Conservation (phyloP, 1,284 basidiomycete genomes). For the Neotropicomus parvogracilis region DNA sequence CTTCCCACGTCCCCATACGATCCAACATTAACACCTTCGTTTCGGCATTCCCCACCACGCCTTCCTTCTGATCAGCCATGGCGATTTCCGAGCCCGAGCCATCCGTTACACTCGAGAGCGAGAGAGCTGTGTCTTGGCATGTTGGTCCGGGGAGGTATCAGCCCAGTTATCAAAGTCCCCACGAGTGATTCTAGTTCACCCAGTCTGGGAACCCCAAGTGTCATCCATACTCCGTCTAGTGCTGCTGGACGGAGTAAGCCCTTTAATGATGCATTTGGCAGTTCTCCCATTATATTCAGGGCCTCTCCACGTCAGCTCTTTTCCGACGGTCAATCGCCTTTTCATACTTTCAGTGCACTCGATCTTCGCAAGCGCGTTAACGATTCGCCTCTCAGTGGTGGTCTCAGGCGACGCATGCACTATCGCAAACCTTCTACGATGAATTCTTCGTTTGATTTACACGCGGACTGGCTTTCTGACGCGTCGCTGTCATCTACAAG, state of each 20-base stretch:
- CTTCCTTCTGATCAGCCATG: slow-evolving; percentile 71
- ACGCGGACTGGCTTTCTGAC: slow-evolving; percentile 45
- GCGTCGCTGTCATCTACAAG: slow-evolving; percentile 33
- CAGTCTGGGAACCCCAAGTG: slow-evolving; percentile 27
- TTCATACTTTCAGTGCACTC: slow-evolving; percentile 26
- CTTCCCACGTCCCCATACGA: slow-evolving; percentile 69
- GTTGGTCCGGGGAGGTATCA: slow-evolving; percentile 45
- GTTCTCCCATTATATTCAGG: slow-evolving; percentile 35
- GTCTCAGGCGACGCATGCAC: slow-evolving; percentile 29
- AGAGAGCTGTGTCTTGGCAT: slow-evolving; percentile 63
- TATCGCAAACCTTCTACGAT: slow-evolving; percentile 35
- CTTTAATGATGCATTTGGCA: slow-evolving; percentile 32
- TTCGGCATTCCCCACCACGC: slow-evolving; percentile 67
- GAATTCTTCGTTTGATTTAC: slow-evolving; percentile 40
- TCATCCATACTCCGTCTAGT: slow-evolving; percentile 31
- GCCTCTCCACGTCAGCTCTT: slow-evolving; percentile 40
- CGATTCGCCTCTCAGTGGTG: slow-evolving; percentile 32
- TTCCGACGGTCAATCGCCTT: slow-evolving; percentile 32
- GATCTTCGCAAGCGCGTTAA: slow-evolving; percentile 35
- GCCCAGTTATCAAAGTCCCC: slow-evolving; percentile 36
- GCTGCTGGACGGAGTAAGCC: slow-evolving; percentile 24
- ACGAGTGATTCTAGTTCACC: slow-evolving; percentile 32
- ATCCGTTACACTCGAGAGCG: slow-evolving; percentile 59
- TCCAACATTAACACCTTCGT: slow-evolving; percentile 65
- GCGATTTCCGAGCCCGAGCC: slow-evolving; percentile 69